Conservation (phyloP, 345 rosid species). For the Lepidium didymum region DNA sequence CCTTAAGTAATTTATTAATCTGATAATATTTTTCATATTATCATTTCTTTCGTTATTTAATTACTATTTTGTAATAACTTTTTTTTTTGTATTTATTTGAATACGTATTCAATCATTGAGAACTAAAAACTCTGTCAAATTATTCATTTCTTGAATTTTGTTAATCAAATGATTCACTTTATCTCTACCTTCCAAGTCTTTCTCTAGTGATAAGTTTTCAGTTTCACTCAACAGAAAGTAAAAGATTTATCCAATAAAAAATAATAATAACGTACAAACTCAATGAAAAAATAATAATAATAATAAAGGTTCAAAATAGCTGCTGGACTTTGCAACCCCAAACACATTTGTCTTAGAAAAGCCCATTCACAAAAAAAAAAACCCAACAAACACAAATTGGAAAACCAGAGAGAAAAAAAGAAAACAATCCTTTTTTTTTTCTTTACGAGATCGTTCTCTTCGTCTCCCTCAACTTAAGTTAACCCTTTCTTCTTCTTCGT, state of each 20-base stretch:
- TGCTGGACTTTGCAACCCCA: slow-evolving; percentile 5
- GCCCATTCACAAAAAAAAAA: neutral
- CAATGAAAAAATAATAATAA: neutral
- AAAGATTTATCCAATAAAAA: neutral
- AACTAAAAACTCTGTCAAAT: neutral
- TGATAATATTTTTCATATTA: too few species aligned
- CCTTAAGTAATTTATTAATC: too few species aligned
- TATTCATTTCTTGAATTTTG: neutral
- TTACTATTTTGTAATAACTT: neutral
- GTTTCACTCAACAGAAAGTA: neutral
- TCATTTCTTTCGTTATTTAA: neutral
- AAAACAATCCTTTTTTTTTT: neutral
- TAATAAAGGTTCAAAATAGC: neutral
- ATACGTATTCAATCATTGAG: slow-evolving; percentile 1
- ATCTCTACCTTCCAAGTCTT: neutral
- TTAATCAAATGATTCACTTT: neutral
- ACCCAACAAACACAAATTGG: neutral
- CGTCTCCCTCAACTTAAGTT: slow-evolving; percentile 1
- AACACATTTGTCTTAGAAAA: neutral
- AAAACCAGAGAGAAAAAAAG: neutral
- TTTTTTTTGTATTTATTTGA: too few species aligned
- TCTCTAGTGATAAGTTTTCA: too few species aligned
- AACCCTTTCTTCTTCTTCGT: neutral
- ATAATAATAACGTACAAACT: neutral
- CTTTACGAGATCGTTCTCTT: slow-evolving; percentile 11